phyloP scores from a whole-genome alignment of 768 basidiomycete genomes.

The Tylopilus intermedius region DNA sequence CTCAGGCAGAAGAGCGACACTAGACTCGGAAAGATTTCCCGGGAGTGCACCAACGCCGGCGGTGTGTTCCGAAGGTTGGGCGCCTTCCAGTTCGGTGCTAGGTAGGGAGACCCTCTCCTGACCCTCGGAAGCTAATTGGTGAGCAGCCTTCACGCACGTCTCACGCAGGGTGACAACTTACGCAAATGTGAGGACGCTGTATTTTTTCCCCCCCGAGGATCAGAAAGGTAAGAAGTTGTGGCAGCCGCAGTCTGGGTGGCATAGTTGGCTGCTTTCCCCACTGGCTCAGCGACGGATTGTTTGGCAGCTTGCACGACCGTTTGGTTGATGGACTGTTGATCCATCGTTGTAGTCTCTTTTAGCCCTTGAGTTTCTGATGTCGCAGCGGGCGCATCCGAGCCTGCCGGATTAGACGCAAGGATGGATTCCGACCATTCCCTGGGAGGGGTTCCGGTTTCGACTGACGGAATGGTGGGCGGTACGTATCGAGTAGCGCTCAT shows the following conservation, averaged over 20 bases:
- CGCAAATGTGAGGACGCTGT: slow-evolving; percentile 4
- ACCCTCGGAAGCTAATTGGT: slow-evolving; percentile 4
- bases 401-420: slow-evolving; percentile 6
- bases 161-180: slow-evolving; percentile 4
- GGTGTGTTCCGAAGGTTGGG: slow-evolving; percentile 28
- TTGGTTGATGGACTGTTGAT: neutral
- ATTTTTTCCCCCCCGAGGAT: neutral
- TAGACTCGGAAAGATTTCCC: slow-evolving; percentile 40
- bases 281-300: slow-evolving; percentile 1
- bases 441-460: slow-evolving; percentile 17
- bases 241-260: neutral
- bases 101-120: slow-evolving; percentile 28
- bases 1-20: slow-evolving; percentile 47
- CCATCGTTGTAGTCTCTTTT: neutral
- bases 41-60: slow-evolving; percentile 49
- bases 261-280: neutral
- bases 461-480: slow-evolving; percentile 16
- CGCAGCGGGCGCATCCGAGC: slow-evolving; percentile 4
- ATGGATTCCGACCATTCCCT: slow-evolving; percentile 18
- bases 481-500: slow-evolving; percentile 10
- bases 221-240: slow-evolving; percentile 4
- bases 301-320: slow-evolving; percentile 1
- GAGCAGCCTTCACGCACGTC: slow-evolving; percentile 5
- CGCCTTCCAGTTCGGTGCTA: slow-evolving; percentile 31
- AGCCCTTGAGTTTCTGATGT: neutral